Evolutionary conservation across 305 asterid genomes (phyloP).

Genomic region (Fraxinus platypoda): DNA sequence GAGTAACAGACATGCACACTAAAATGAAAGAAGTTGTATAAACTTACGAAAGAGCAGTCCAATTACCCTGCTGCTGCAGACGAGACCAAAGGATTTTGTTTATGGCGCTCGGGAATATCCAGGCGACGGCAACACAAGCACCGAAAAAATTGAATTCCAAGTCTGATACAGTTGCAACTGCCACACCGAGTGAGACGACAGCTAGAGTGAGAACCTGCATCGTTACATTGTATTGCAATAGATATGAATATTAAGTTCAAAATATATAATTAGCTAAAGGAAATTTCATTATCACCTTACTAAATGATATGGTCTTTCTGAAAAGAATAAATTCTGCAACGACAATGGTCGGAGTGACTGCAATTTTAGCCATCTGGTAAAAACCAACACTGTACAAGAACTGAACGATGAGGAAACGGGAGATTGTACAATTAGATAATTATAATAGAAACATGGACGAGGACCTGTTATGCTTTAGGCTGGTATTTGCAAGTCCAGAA

Average conservation of each 20-base stretch:
- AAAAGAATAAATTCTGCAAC: constrained; percentile 71
- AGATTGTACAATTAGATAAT: neutral
- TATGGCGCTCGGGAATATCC: constrained; percentile 81
- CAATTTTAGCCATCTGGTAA: constrained; percentile 94
- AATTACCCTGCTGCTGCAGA: constrained; percentile 79
- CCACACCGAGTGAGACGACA: constrained; percentile 77
- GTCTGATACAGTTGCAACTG: constrained; percentile 83
- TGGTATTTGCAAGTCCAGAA: constrained; percentile 83
- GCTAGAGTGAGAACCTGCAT: constrained; percentile 62
- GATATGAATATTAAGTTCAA: neutral
- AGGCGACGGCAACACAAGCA: constrained; percentile 69
- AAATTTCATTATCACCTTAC: constrained; percentile 40
- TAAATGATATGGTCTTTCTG: constrained; percentile 49
- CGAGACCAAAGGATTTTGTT: constrained; percentile 83
- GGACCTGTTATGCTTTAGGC: constrained; percentile 81
- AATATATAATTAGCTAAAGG: neutral
- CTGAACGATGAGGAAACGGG: constrained; percentile 27
- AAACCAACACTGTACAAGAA: constrained; percentile 75
- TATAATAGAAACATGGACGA: neutral
- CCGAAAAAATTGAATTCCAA: constrained; percentile 79
- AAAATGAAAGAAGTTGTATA: neutral
- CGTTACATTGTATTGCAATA: neutral
- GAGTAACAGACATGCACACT: neutral
- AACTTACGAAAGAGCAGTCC: constrained; percentile 95
- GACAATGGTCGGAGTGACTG: constrained; percentile 89